Evolutionary conservation across 805 yeast species (phyloP).

Genomic region (Diddensiella santjacobensis): DNA sequence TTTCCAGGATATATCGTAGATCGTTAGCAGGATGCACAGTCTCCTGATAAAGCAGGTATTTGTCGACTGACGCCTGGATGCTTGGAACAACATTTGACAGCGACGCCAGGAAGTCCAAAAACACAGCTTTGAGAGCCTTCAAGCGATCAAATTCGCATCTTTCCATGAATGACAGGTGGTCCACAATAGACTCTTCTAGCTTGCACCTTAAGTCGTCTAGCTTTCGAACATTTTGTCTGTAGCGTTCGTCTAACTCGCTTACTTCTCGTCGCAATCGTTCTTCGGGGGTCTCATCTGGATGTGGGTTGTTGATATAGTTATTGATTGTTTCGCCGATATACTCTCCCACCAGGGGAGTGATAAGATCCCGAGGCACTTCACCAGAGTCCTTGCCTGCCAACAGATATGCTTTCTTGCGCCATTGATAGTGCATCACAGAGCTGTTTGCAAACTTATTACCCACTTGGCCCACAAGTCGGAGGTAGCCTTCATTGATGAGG

Average conservation of each 20-base stretch:
- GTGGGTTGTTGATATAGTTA: constrained; percentile 25
- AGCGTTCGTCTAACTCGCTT: constrained; percentile 51
- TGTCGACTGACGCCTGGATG: constrained; percentile 57
- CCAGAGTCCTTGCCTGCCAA: constrained; percentile 39
- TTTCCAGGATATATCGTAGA: constrained; percentile 59
- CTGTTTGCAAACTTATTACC: constrained; percentile 63
- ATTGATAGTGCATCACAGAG: constrained; percentile 70
- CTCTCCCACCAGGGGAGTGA: constrained; percentile 31
- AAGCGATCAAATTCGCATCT: constrained; percentile 77
- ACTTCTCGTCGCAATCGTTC: constrained; percentile 56
- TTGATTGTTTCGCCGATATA: constrained; percentile 29
- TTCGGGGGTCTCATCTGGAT: constrained; percentile 49
- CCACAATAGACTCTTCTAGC: constrained; percentile 65
- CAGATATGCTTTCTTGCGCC: constrained; percentile 68
- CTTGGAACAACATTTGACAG: constrained; percentile 57
- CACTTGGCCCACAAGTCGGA: constrained; percentile 62
- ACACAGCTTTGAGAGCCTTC: constrained; percentile 69
- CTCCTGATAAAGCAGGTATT: constrained; percentile 61
- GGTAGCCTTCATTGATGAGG: constrained; percentile 54
- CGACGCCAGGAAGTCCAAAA: constrained; percentile 66
- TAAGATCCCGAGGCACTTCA: constrained; percentile 9
- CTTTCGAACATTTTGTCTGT: constrained; percentile 50
- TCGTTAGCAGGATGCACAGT: constrained; percentile 68
- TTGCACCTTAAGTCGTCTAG: constrained; percentile 68
- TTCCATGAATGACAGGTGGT: constrained; percentile 73